Evolutionary conservation across 208 protist species (phyloP).

Genomic region (Leishmania mexicana): DNA sequence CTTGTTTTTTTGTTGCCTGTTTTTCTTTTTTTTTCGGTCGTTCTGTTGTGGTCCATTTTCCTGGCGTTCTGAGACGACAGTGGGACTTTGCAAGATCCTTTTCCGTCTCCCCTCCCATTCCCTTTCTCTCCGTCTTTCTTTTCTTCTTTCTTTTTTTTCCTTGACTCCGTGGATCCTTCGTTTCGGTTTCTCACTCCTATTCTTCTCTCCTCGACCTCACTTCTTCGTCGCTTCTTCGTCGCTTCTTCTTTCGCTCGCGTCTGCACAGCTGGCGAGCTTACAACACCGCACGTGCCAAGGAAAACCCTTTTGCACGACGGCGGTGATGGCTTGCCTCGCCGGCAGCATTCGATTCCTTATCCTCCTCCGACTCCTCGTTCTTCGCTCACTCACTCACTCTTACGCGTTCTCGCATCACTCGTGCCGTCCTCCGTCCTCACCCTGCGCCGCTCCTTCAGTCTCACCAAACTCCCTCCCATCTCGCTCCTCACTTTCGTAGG

Average conservation of each 20-base stretch:
- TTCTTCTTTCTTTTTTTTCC: background rate
- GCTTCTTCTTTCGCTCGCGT: constrained; percentile 6
- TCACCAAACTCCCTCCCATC: background rate
- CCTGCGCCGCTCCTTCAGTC: background rate
- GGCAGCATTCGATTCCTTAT: constrained; percentile 14
- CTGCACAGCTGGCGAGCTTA: background rate
- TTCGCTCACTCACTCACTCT: constrained; percentile 8
- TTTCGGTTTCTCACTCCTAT: constrained; percentile 14
- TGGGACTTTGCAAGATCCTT: background rate
- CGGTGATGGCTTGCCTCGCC: background rate
- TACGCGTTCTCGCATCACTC: constrained; percentile 3
- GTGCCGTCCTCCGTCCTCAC: background rate
- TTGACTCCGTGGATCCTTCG: constrained; percentile 10
- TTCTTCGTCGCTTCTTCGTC: background rate
- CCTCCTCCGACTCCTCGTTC: constrained; percentile 2
- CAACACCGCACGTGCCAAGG: background rate
- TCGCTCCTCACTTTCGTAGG: background rate
- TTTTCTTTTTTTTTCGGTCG: background rate
- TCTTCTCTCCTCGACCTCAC: constrained; percentile 17
- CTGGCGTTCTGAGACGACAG: background rate
- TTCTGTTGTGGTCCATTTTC: background rate
- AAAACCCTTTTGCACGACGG: background rate
- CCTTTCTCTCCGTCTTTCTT: background rate
- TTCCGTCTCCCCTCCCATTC: background rate
- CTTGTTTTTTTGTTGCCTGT: background rate